Base-by-base conservation (phyloP, 2,329 filamentous ascomycete species). In the Coniella lustricola region DNA sequence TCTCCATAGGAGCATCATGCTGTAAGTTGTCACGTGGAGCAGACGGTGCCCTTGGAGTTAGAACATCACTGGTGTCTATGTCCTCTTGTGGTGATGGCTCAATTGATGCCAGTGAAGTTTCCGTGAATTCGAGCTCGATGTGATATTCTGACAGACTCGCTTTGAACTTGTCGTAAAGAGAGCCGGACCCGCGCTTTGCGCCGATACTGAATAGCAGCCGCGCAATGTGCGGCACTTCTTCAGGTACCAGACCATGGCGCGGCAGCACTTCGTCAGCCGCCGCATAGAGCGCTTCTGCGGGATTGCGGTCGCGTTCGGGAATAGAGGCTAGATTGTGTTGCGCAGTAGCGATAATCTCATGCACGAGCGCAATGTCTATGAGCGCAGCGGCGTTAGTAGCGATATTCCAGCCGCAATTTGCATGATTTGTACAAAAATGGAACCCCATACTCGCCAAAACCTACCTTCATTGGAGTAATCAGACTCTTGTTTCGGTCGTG, bases 171-270 rank as follows among this genome's bases (percentile, higher is more conserved):
- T 84, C 79, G 54, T 80, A 74, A 22, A 94, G 71, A 4, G 74
- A 74, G 31, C 67, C 68, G 40, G 75, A 66, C 40, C 77, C 76
- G 49, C 74, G 73, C 58, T 80, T 75, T 52, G 81, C 82, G 45
- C 87, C 85, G 62, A 95, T 81, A 59, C 84, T 84, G 63, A 93
- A 87, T 48, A 95, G 68, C 58, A 94, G 82, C 54, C 84, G 80
- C 55, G 89, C 82, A 59, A 90, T 84, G 56, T 85, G 80, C 57
- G 82, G 81, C 59, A 64, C 64, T n/a, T 90, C 87, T 58, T 87
- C 82, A n/a, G 81, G 75, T 51, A 87, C 76, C 55, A 88, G 71
- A 47, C 81, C 84, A 69, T 86, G 72, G 55, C 81, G 72, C 4
- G 78, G 79, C n/a, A 95, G 76, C 36, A 90, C 75, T 48, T 79